A percentile compares a stretch with the other conserved stretches of the same genome.
Evolutionary conservation across 2,329 filamentous ascomycete genomes (phyloP).

Genomic region (Neopestalotiopsis clavispora): DNA sequence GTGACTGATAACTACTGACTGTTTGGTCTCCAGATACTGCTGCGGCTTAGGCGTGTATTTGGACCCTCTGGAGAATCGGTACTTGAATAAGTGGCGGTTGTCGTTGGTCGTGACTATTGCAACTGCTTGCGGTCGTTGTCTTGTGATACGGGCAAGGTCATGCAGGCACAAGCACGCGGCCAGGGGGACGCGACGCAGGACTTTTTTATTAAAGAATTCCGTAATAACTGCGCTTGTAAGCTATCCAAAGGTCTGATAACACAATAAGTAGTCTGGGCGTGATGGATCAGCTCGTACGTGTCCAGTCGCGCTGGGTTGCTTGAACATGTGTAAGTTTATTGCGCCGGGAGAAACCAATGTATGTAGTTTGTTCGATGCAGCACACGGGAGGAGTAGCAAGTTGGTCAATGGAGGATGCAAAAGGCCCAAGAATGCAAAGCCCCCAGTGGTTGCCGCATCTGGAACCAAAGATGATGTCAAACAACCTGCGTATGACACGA

Average conservation of each 20-base stretch:
- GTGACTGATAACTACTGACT: no score
- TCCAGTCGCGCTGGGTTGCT: background rate
- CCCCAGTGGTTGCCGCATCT: background rate
- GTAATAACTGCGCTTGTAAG: background rate
- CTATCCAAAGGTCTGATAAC: conserved; percentile 15
- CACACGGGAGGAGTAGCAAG: background rate
- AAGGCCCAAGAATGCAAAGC: background rate
- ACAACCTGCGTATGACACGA: background rate
- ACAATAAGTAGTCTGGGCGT: background rate
- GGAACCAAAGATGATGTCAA: background rate
- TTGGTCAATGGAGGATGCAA: background rate
- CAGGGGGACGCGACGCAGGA: background rate
- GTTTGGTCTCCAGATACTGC: no score
- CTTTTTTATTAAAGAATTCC: background rate
- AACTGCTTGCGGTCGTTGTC: background rate
- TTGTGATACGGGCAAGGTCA: background rate
- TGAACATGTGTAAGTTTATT: background rate
- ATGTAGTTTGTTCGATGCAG: conserved; percentile 3
- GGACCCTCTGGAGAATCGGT: background rate
- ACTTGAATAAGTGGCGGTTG: background rate
- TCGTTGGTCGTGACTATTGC: background rate
- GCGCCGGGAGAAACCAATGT: background rate
- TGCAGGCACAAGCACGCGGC: conserved; percentile 13
- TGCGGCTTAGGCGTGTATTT: background rate
- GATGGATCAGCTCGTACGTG: background rate